Percentiles rank a stretch among this genome's conserved stretches.
phyloP scores from a whole-genome alignment of 768 basidiomycete species.

The Termitomyces sp. region DNA sequence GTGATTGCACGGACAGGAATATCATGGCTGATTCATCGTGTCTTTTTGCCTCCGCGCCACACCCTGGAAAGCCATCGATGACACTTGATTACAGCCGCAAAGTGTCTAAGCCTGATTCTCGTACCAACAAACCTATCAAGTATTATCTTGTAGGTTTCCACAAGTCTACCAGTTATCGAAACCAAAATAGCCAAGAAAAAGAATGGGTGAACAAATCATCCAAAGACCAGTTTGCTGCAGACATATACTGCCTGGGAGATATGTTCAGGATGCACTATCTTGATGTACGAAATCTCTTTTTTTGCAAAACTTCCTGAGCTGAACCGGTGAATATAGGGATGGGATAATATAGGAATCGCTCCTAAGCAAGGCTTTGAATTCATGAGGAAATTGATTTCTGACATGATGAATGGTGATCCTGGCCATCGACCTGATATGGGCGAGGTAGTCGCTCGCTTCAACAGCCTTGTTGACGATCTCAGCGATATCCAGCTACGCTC shows the following conservation, averaged over 20 bases:
- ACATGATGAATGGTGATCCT: conserved; percentile 4
- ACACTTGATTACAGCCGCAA: not conserved
- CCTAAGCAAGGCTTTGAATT: conserved; percentile 6
- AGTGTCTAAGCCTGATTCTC: not conserved
- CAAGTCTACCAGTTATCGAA: not conserved
- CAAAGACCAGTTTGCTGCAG: not conserved
- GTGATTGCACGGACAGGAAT: conserved; percentile 4
- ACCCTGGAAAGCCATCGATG: not conserved
- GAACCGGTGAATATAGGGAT: not conserved
- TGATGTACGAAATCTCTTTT: not conserved
- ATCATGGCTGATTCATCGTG: conserved; percentile 5
- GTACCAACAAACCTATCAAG: conserved; percentile 1
- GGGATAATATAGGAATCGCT: not conserved
- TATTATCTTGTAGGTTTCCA: conserved; percentile 9
- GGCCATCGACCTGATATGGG: not conserved
- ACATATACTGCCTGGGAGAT: conserved; percentile 1
- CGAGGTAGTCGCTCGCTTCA: conserved; percentile 1
- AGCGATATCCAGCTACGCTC: not conserved
- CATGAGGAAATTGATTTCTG: not conserved
- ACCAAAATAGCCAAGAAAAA: not conserved
- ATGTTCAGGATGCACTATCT: not conserved
- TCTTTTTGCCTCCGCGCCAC: conserved; percentile 1
- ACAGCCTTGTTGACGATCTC: not conserved
- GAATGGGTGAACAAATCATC: not conserved
- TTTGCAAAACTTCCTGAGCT: not conserved